These are phyloP conservation scores for Verticillium klebahnii DNA, from an alignment of 2,329 filamentous ascomycete species.

Conservation along the genomic window DNA sequence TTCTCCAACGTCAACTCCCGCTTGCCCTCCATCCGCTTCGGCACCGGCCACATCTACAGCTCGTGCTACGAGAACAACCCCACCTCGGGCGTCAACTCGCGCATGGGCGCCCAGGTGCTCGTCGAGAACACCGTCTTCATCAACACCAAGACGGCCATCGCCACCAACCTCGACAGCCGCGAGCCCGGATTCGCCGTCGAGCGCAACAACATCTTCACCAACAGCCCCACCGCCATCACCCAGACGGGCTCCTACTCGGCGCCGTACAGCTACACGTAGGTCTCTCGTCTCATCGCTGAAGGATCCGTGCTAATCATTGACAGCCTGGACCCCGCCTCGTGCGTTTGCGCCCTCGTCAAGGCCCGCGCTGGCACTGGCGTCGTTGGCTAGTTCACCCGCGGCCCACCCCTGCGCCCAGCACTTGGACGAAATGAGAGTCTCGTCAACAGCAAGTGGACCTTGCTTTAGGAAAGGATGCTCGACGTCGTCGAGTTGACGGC, in stretches of 20 bases:
- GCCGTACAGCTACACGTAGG: slow-evolving; percentile 31
- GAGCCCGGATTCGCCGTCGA: slow-evolving; percentile 38
- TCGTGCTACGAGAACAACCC: slow-evolving; percentile 37
- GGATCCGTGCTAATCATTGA: not conserved
- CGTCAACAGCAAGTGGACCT: not conserved
- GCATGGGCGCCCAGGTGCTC: slow-evolving; percentile 41
- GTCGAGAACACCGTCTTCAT: slow-evolving; percentile 46
- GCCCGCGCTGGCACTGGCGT: slow-evolving; percentile 11
- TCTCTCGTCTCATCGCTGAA: not conserved
- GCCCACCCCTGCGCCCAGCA: not conserved
- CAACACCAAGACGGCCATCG: slow-evolving; percentile 34
- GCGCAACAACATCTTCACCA: slow-evolving; percentile 38
- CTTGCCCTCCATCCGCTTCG: slow-evolving; percentile 54
- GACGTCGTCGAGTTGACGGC: not conserved
- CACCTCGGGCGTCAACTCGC: slow-evolving; percentile 46
- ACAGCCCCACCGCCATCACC: slow-evolving; percentile 26
- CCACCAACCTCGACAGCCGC: slow-evolving; percentile 38
- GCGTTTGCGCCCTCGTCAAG: slow-evolving; percentile 15
- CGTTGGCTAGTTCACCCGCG: not conserved
- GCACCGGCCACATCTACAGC: slow-evolving; percentile 46
- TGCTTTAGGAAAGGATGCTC: not conserved
- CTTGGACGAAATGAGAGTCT: not conserved
- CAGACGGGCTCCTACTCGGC: slow-evolving; percentile 24
- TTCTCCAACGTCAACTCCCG: slow-evolving; percentile 57
- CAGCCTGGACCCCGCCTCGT: slow-evolving; percentile 18